A percentile compares a stretch with the other conserved stretches of the same genome.
phyloP scores from a whole-genome alignment of 352 stramenopile species.

The Aphanomyces astaci region DNA sequence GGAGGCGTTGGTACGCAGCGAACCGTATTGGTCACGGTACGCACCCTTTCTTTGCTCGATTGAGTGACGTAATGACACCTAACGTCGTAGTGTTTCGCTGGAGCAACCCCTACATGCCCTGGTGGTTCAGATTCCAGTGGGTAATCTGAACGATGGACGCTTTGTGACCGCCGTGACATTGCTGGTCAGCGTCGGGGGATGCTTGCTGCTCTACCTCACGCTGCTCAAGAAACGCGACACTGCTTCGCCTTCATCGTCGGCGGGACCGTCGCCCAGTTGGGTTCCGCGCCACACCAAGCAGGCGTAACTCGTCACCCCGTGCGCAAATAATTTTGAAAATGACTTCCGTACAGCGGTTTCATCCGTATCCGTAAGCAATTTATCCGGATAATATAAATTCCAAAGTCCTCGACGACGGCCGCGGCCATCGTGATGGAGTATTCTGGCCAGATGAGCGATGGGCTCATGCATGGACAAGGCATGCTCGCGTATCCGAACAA shows the following conservation, averaged over 20 bases:
- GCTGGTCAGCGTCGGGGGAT: slow-evolving; percentile 16
- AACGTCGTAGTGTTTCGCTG: neutral
- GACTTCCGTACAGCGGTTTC: too few species aligned
- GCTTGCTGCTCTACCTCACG: slow-evolving; percentile 9
- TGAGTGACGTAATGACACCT: neutral
- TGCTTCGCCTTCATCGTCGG: neutral
- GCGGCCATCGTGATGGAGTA: neutral
- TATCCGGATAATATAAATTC: neutral
- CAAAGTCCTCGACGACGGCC: neutral
- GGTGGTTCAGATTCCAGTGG: slow-evolving; percentile 9
- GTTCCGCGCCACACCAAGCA: neutral
- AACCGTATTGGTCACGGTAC: slow-evolving; percentile 1
- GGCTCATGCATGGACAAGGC: slow-evolving; percentile 31
- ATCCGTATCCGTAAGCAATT: neutral
- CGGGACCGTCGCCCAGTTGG: neutral
- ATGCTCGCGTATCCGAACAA: slow-evolving; percentile 53
- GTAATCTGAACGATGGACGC: slow-evolving; percentile 5
- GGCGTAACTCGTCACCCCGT: neutral
- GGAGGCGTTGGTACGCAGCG: neutral
- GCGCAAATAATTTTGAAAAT: too few species aligned
- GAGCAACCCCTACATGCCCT: neutral
- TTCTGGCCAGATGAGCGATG: slow-evolving; percentile 5
- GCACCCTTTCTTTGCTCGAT: neutral
- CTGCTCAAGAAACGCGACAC: neutral
- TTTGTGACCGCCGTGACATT: slow-evolving; percentile 16